Base-by-base conservation (phyloP, 352 stramenopile genomes). In the Phytophthora tubulina region DNA sequence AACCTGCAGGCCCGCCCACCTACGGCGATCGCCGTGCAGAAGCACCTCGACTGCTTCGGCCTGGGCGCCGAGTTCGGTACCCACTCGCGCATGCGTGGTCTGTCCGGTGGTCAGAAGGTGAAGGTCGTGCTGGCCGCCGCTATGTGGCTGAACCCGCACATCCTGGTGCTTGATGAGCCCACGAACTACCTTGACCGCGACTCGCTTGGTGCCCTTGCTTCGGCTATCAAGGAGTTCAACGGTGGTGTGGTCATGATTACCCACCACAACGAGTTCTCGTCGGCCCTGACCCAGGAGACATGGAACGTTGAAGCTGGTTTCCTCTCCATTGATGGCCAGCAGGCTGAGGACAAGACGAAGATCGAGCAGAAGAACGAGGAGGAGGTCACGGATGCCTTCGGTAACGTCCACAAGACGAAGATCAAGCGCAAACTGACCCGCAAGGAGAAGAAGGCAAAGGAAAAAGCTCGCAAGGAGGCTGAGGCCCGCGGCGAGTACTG, bases 71-170 rank as follows among this genome's bases (percentile, higher is more conserved):
- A 99, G 80, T 99, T 99, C 75, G 97, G 93, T 78, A 99, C 97
- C 6, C 97, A 99, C 90, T 99, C 97, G 72, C 96, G 96, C 74
- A 99, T 99, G 91, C 95, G 94, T 74, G 97, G 96, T 83, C 86
- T 99, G 38, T 99, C 95, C 52, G 97, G 97, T 81, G 97, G 97
- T 74, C 97, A 99, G 85, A 99, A 99, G 90, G 97, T 99, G 39
- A 99, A 99, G 93, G 97, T 99, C 49, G 97, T 99, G 63, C 82
- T 99, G 42, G 97, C 84, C 56, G 97, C 97, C 77, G 95, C 94
- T 60, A 98, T 98, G 88, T 99, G 94, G 97, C 98, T 98, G 73
- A 97, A 99, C 88, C 92, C 96, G 54, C 93, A 98, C 86, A 91
- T 99, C 61, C 82, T 98, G 67, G 94, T 99, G 67, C 84, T 99